phyloP scores from a whole-genome alignment of 1,139 yeast genomes.

The Diutina ranongensis region DNA sequence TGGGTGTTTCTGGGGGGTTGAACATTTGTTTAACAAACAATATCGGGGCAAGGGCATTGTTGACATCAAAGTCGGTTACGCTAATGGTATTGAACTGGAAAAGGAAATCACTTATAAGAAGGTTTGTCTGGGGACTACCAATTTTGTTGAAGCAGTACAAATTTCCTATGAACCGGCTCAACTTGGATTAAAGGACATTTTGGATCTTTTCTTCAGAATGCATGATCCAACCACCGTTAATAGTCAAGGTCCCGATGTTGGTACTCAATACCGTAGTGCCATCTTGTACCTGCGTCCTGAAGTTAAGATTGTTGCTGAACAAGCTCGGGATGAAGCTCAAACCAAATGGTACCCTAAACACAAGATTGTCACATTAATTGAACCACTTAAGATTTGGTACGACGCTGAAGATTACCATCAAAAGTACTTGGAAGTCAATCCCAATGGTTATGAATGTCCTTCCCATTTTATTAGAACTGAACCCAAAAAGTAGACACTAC shows the following conservation, averaged over 20 bases:
- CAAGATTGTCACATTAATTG: conserved; percentile 49
- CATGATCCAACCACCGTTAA: conserved; percentile 67
- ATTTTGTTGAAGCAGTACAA: conserved; percentile 72
- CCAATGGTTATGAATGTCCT: conserved; percentile 82
- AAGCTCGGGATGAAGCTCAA: conserved; percentile 22
- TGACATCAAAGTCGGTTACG: conserved; percentile 80
- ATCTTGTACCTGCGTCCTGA: conserved; percentile 50
- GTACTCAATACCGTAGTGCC: conserved; percentile 78
- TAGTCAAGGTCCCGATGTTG: conserved; percentile 73
- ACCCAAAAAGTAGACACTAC: conserved; percentile 13
- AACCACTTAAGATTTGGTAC: conserved; percentile 58
- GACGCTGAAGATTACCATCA: conserved; percentile 96
- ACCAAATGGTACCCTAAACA: conserved; percentile 32
- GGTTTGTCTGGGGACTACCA: conserved; percentile 67
- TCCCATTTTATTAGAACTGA: conserved; percentile 44
- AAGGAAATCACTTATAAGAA: conserved; percentile 56
- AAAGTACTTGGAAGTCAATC: conserved; percentile 63
- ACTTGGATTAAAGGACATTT: conserved; percentile 46
- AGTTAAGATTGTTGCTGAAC: conserved; percentile 19
- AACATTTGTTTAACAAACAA: conserved; percentile 65
- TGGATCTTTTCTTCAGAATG: conserved; percentile 80
- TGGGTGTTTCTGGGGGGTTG: conserved; percentile 96
- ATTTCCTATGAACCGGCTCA: conserved; percentile 65
- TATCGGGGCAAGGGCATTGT: conserved; percentile 51
- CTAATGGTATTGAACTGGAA: conserved; percentile 51